Conservation (phyloP, 2,329 filamentous ascomycete species). For the Chlorencoelia australis region DNA sequence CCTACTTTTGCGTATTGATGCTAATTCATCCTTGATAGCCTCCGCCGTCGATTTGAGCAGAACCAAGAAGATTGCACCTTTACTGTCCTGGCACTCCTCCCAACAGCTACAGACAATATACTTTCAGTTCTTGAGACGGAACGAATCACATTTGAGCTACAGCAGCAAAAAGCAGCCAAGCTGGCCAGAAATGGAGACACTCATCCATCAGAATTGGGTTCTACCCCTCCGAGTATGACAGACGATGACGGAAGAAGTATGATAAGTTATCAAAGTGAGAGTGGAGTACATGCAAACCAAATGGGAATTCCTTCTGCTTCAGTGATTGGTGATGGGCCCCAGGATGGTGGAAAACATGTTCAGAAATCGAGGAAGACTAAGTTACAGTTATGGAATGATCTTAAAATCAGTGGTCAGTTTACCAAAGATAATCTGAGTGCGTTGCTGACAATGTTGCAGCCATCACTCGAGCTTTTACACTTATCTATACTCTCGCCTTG, state of each 20-base stretch:
- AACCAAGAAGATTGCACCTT: slow-evolving; percentile 99
- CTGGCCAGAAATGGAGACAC: slow-evolving; percentile 47
- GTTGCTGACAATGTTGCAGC: slow-evolving; percentile 40
- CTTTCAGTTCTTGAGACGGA: slow-evolving; percentile 84
- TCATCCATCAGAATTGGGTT: slow-evolving; percentile 33
- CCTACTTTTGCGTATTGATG: too few relatives aligned
- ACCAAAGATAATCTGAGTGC: slow-evolving; percentile 9
- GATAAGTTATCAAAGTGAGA: slow-evolving; percentile 66
- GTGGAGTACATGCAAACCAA: slow-evolving; percentile 76
- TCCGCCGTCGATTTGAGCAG: slow-evolving; percentile 93
- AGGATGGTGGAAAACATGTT: slow-evolving; percentile 32
- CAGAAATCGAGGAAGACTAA: slow-evolving; percentile 65
- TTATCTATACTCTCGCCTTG: slow-evolving; percentile 83
- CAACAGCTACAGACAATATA: slow-evolving; percentile 83
- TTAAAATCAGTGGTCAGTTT: slow-evolving; percentile 82
- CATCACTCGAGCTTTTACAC: slow-evolving; percentile 80
- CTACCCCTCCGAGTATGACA: slow-evolving; percentile 49
- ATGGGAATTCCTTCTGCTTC: slow-evolving; percentile 46
- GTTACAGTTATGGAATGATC: slow-evolving; percentile 90
- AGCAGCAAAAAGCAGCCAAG: slow-evolving; percentile 79
- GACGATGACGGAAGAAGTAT: slow-evolving; percentile 79
- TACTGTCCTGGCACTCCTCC: slow-evolving; percentile 89
- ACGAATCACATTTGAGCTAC: slow-evolving; percentile 83
- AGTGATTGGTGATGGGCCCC: slow-evolving; percentile 29
- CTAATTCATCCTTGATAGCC: slow-evolving; percentile 39